A percentile compares a stretch with the other conserved stretches of the same genome.
These are phyloP conservation scores for Fusarium phyllophilum DNA, from an alignment of 2,329 filamentous ascomycete genomes.

Conservation along the genomic window DNA sequence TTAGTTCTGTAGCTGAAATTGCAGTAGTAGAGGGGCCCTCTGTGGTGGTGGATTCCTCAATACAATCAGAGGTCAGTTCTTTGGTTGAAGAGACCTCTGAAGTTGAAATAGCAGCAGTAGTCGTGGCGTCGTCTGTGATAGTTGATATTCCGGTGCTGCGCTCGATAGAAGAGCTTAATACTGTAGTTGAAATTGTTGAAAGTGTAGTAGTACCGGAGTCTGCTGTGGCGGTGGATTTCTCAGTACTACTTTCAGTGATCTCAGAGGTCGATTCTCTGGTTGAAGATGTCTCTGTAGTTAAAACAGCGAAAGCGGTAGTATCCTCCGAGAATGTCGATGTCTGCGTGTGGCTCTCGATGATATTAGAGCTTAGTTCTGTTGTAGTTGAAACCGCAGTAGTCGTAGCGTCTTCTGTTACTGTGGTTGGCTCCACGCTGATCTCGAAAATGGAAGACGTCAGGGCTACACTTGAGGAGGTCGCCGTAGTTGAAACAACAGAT, in stretches of 20 bases:
- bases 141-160: fast-evolving
- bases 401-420: background rate
- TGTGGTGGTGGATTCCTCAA: background rate
- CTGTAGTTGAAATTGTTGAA: fast-evolving
- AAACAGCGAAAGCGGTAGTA: too few species aligned
- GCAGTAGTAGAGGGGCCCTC: fast-evolving
- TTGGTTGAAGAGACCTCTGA: background rate
- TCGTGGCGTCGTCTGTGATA: background rate
- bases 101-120: background rate
- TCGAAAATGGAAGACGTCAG: background rate
- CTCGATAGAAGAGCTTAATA: background rate
- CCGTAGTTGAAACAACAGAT: too few species aligned
- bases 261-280: too few species aligned
- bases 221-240: too few species aligned
- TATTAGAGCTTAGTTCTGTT: too few species aligned
- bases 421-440: background rate
- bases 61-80: background rate
- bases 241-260: too few species aligned
- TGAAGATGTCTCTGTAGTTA: too few species aligned
- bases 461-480: background rate
- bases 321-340: too few species aligned
- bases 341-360: too few species aligned
- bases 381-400: background rate
- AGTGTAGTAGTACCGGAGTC: too few species aligned
- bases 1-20: fast-evolving